Evolutionary conservation across 2,329 filamentous ascomycete species (phyloP).

Genomic region (Stachybotrys chartarum): DNA sequence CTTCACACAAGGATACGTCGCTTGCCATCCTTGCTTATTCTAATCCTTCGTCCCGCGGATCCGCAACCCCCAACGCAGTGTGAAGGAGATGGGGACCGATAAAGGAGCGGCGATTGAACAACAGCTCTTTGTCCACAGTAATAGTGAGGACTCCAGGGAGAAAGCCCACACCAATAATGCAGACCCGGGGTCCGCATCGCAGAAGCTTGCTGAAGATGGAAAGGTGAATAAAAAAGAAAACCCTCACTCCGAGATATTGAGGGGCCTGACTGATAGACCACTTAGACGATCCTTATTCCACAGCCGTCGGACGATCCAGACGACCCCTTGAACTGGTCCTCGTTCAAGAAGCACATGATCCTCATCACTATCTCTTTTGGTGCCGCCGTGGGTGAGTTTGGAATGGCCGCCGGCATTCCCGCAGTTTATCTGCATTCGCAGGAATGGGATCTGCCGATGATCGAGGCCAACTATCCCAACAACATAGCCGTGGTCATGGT

Average conservation of each 20-base stretch:
- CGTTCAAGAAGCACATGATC: conserved; percentile 11
- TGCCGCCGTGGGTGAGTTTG: conserved; percentile 11
- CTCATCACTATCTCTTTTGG: conserved; percentile 9
- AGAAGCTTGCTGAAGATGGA: conserved; percentile 9
- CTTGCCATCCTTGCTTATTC: not conserved
- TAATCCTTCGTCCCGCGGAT: not conserved
- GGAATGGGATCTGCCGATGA: conserved; percentile 7
- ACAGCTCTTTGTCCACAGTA: not conserved
- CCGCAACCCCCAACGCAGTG: not conserved
- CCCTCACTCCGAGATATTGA: not conserved
- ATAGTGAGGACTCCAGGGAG: not conserved
- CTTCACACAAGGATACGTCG: too few species aligned
- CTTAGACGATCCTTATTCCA: conserved; percentile 10
- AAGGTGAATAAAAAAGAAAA: conserved; percentile 4
- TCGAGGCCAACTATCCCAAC: conserved; percentile 8
- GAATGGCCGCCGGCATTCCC: conserved; percentile 10
- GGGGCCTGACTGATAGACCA: not conserved
- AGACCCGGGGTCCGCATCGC: not conserved
- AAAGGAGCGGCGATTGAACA: not conserved
- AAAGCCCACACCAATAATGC: too few species aligned
- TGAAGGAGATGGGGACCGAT: too few species aligned
- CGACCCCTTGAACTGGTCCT: conserved; percentile 13
- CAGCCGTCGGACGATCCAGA: conserved; percentile 8
- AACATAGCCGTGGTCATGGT: conserved; percentile 8
- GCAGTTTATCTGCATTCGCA: conserved; percentile 9